Conservation (phyloP, 176 grass and related monocot species). For the Paspalum vaginatum region DNA sequence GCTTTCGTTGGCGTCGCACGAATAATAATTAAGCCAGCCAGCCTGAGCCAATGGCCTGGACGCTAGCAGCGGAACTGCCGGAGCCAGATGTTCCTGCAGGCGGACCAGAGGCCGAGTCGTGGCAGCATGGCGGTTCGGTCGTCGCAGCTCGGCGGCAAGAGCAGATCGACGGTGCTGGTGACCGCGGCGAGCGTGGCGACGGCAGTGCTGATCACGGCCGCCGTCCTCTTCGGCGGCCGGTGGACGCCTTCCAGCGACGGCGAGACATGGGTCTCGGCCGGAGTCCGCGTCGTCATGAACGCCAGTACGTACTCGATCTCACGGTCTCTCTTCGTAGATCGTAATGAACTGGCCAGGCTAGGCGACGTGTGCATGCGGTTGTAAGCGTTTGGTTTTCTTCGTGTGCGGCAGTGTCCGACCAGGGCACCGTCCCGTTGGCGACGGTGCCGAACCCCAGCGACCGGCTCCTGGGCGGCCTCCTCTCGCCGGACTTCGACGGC, state of each 20-base stretch:
- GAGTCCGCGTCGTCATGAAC: not conserved
- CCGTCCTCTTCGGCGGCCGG: constrained; percentile 32
- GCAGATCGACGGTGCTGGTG: not conserved
- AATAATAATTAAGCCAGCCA: not conserved
- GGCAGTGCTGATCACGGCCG: constrained; percentile 16
- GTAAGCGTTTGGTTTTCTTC: not conserved
- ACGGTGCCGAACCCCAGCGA: constrained; percentile 38
- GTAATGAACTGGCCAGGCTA: not conserved
- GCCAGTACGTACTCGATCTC: constrained; percentile 11
- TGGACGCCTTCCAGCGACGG: constrained; percentile 25
- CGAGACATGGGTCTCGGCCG: constrained; percentile 8
- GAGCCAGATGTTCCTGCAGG: not conserved
- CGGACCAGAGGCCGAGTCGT: not conserved
- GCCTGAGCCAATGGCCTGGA: not conserved
- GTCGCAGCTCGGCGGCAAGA: not conserved
- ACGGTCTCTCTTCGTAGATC: no score
- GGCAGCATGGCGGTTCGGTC: not conserved
- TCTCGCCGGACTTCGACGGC: constrained; percentile 60
- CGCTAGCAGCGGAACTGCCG: not conserved
- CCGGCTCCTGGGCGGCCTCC: constrained; percentile 67
- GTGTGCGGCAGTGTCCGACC: constrained; percentile 5
- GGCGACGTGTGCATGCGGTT: not conserved
- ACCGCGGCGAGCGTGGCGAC: constrained; percentile 2
- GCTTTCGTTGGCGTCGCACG: no score
- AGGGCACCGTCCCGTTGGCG: not conserved